These are phyloP conservation scores for Rubus idaeus DNA, from an alignment of 306 rosid species.

Conservation along the genomic window DNA sequence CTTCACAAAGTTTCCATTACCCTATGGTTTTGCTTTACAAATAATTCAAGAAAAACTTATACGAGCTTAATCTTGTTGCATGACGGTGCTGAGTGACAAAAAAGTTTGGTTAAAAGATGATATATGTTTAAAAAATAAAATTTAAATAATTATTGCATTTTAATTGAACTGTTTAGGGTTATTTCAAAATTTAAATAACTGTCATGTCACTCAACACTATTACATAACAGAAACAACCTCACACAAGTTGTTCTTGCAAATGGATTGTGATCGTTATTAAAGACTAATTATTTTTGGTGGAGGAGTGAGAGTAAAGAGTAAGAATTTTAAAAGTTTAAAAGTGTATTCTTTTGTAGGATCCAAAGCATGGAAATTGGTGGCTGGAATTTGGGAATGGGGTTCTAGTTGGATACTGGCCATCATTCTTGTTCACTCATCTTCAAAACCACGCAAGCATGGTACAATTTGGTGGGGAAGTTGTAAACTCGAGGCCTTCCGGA, in stretches of 20 bases:
- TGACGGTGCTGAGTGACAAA: not conserved
- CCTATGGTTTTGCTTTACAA: not conserved
- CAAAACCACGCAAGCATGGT: conserved; percentile 84
- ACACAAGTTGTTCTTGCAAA: too few relatives aligned
- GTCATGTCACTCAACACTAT: not conserved
- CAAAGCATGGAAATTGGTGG: conserved; percentile 99
- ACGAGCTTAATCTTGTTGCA: too few relatives aligned
- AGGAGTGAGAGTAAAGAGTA: conserved; percentile 18
- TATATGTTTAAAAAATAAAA: not conserved
- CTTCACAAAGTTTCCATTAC: not conserved
- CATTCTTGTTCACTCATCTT: conserved; percentile 77
- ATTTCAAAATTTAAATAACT: not conserved
- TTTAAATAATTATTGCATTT: not conserved
- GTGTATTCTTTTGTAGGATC: conserved; percentile 52
- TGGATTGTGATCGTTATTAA: not conserved
- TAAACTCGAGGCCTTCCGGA: conserved; percentile 63
- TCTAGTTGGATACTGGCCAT: conserved; percentile 91
- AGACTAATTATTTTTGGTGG: not conserved
- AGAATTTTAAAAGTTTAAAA: not conserved
- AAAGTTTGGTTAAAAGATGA: not conserved
- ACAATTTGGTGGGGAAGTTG: conserved; percentile 89
- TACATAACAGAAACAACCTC: not conserved
- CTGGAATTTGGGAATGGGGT: conserved; percentile 77
- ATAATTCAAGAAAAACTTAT: not conserved
- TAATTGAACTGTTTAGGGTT: not conserved